Base-by-base conservation (phyloP, 2,329 filamentous ascomycete species). In the Nemania serpens region DNA sequence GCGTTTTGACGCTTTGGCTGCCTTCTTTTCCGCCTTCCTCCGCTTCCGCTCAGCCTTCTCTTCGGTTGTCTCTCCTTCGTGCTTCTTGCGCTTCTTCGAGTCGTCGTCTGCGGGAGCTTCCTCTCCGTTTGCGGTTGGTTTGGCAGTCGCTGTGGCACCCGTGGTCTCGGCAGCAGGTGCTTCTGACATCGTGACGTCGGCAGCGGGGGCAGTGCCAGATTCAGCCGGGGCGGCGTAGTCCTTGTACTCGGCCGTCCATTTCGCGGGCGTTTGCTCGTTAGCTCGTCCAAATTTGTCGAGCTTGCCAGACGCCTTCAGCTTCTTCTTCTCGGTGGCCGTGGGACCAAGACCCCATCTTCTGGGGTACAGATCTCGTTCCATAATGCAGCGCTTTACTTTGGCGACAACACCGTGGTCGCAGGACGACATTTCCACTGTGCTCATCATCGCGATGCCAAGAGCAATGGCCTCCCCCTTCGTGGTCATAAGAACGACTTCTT, bases 401-500 rank as follows among this genome's bases (percentile, higher is more conserved):
- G 95, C 95, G 61, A 98, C 94, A 61, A 97, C 93, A 71, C 95
- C 95, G 79, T 99, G 95, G 75, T 98, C 93, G 79, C 95, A 98
- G 36, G 93, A 94, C 33, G 92, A 92, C 79, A 99, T 91, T 81
- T 98, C 95, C 50, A 97, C 93, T 2, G 93, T 96, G 41, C 93
- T 97, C 95, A 99, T 99, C 78, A 96, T 91, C 17, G 95, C 93
- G 72, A 97, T 96, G 72, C 91, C 95, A 64, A 99, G 86, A 61
- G 95, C 95, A 73, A 99, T 97, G 46, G 95, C 95, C 82, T 99
- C 95, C 72, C 95, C 95, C 86, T 99, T 99, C 73, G 95, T 98
- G 59, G 95, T 98, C 89, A 99, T 98, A 63, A 99, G 83, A 39
- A 99, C 93, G 73, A 98, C 89, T 80, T 99, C 95, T 77, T 99